A percentile compares a stretch with the other conserved stretches of the same genome.
These are phyloP conservation scores for Trichoderma sp. DNA, from an alignment of 2,329 filamentous ascomycete genomes.

Conservation along the genomic window DNA sequence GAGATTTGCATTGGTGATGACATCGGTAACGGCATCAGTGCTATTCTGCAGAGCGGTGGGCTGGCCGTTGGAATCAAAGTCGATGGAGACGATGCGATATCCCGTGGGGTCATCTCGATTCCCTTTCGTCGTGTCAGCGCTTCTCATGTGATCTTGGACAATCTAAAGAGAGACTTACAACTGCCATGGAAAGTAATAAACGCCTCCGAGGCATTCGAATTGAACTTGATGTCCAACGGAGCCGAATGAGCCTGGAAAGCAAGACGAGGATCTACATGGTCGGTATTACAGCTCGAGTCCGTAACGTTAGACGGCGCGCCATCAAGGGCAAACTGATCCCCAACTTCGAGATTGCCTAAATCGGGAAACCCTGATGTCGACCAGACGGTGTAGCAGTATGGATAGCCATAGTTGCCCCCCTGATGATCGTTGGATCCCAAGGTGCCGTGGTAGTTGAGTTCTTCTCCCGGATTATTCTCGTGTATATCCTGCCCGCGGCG, in stretches of 20 bases:
- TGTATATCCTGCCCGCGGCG: conserved; percentile 65
- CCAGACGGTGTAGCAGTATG: conserved; percentile 70
- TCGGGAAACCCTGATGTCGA: conserved; percentile 51
- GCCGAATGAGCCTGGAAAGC: conserved; percentile 68
- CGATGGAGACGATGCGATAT: conserved; percentile 50
- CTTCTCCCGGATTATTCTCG: conserved; percentile 71
- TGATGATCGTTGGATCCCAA: conserved; percentile 44
- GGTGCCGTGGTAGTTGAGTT: conserved; percentile 72
- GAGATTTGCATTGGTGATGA: conserved; percentile 60
- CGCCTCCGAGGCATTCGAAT: conserved; percentile 58
- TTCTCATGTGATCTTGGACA: not conserved
- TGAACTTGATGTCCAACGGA: conserved; percentile 73
- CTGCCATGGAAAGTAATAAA: conserved; percentile 74
- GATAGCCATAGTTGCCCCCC: conserved; percentile 70
- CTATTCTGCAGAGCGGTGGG: conserved; percentile 48
- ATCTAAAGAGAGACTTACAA: conserved; percentile 52
- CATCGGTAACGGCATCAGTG: conserved; percentile 52
- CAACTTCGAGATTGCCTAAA: conserved; percentile 47
- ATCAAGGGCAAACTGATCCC: conserved; percentile 53
- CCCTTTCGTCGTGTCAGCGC: conserved; percentile 39
- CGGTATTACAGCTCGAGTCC: conserved; percentile 50
- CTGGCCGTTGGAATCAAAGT: conserved; percentile 47
- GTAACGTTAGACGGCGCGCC: conserved; percentile 43
- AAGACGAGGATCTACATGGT: conserved; percentile 57
- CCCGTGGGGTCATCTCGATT: conserved; percentile 49